Conservation (phyloP, 2,329 filamentous ascomycete species). For the Fusarium sp. region DNA sequence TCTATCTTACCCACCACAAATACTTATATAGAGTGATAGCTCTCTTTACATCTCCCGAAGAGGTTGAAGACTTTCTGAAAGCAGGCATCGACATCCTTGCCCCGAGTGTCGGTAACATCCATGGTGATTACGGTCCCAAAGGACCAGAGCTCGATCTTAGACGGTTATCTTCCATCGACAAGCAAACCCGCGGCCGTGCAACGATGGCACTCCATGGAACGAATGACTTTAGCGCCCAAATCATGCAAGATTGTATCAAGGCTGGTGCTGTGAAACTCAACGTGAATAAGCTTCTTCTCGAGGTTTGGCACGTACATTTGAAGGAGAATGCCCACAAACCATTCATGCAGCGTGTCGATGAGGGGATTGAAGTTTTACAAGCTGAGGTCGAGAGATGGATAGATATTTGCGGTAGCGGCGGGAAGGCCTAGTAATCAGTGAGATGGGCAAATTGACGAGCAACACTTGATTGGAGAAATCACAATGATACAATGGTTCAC, state of each 20-base stretch:
- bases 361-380: slow-evolving; percentile 35
- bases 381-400: slow-evolving; percentile 39
- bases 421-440: slow-evolving; percentile 16
- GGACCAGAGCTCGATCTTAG: slow-evolving; percentile 73
- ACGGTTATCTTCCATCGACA: slow-evolving; percentile 56
- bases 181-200: slow-evolving; percentile 57
- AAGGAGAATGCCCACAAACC: slow-evolving; percentile 15
- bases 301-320: slow-evolving; percentile 44
- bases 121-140: slow-evolving; percentile 78
- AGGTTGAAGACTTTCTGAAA: slow-evolving; percentile 78
- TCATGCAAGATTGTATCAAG: slow-evolving; percentile 67
- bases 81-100: slow-evolving; percentile 83
- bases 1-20: background rate
- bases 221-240: slow-evolving; percentile 66
- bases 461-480: background rate
- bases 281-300: slow-evolving; percentile 68
- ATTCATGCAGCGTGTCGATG: slow-evolving; percentile 26
- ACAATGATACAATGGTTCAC: background rate
- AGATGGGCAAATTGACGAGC: background rate
- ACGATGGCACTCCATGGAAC: slow-evolving; percentile 69
- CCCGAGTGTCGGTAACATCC: slow-evolving; percentile 83
- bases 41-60: slow-evolving; percentile 74
- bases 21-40: background rate
- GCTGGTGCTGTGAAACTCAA: slow-evolving; percentile 70
- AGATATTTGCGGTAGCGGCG: slow-evolving; percentile 39